A percentile compares a stretch with the other conserved stretches of the same genome.
phyloP scores from a whole-genome alignment of 1,139 yeast species.

The Kodamaea sp. region DNA sequence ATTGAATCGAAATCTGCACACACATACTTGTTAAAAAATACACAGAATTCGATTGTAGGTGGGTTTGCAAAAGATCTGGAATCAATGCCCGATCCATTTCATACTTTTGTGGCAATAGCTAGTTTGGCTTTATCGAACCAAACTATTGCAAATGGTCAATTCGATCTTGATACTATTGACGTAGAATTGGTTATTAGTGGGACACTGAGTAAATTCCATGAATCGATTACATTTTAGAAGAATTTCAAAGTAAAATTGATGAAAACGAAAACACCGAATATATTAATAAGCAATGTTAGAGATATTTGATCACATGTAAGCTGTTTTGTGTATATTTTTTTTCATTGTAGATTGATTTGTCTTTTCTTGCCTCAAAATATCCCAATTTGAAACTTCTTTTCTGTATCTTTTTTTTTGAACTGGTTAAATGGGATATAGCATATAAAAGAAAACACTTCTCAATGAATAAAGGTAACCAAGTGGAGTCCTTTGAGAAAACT shows the following conservation, averaged over 20 bases:
- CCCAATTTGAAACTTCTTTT: no score
- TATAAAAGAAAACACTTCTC: neutral
- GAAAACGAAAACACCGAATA: no score
- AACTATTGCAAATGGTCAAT: neutral
- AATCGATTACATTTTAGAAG: neutral
- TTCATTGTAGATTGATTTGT: no score
- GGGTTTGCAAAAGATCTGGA: slow-evolving; percentile 76
- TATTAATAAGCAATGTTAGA: no score
- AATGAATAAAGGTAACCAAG: neutral
- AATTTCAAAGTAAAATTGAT: no score
- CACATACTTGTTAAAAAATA: slow-evolving; percentile 49
- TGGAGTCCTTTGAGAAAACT: neutral
- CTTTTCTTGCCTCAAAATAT: no score
- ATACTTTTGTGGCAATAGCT: slow-evolving; percentile 59
- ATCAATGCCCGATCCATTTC: slow-evolving; percentile 66
- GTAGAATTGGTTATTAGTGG: slow-evolving; percentile 26
- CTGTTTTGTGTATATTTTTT: no score
- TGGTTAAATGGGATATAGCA: neutral
- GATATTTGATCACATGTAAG: no score
- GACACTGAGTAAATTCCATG: slow-evolving; percentile 18
- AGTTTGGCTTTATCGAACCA: slow-evolving; percentile 44
- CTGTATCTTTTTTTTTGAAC: neutral
- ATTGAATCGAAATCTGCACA: slow-evolving; percentile 36
- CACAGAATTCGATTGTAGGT: slow-evolving; percentile 68
- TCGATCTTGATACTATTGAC: slow-evolving; percentile 21